These are phyloP conservation scores for Fonsecaea multimorphosa DNA, from an alignment of 2,329 filamentous ascomycete species.

Conservation along the genomic window DNA sequence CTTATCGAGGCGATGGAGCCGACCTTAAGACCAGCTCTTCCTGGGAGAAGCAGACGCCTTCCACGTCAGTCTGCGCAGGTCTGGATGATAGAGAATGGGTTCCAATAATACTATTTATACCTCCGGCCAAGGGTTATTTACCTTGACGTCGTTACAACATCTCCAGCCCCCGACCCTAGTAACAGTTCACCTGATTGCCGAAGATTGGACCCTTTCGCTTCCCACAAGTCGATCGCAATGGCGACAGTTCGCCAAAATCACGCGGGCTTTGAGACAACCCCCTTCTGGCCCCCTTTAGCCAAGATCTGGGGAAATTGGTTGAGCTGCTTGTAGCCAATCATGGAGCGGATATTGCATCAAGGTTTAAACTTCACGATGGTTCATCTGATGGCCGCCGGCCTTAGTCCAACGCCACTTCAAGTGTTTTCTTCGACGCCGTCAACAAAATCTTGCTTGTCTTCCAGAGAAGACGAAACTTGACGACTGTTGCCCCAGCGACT, in stretches of 20 bases:
- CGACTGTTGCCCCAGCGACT: background rate
- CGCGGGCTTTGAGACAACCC: background rate
- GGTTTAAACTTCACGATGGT: background rate
- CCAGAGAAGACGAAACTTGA: background rate
- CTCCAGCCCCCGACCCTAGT: background rate
- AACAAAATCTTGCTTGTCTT: background rate
- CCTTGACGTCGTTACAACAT: background rate
- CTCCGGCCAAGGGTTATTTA: background rate
- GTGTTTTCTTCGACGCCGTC: background rate
- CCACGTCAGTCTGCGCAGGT: background rate
- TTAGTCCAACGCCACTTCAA: conserved; percentile 4
- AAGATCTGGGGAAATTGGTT: conserved; percentile 7
- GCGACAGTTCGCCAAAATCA: conserved; percentile 1
- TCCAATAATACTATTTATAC: background rate
- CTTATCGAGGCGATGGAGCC: background rate
- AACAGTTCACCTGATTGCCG: background rate
- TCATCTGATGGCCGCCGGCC: background rate
- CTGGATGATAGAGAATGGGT: background rate
- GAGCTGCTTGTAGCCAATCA: background rate
- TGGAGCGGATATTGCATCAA: background rate
- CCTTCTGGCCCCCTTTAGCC: background rate
- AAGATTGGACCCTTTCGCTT: background rate
- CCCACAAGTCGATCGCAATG: background rate
- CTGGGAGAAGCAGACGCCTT: background rate
- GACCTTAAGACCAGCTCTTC: too few species aligned